Evolutionary conservation across 1,284 basidiomycete species (phyloP).

Genomic region (Flammula alnicola): DNA sequence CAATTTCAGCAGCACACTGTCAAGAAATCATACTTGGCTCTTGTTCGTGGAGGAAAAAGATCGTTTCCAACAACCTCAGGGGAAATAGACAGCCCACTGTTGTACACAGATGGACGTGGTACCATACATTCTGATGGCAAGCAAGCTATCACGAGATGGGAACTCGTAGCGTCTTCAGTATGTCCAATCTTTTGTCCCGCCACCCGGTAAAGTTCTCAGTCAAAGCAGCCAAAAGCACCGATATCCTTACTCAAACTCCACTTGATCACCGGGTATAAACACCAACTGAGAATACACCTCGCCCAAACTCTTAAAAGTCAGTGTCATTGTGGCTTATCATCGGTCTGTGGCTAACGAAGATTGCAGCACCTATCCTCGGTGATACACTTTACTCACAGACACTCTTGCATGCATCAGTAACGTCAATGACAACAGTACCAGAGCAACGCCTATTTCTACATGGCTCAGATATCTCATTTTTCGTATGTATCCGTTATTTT

Average conservation of each 20-base stretch:
- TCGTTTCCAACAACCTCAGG: conserved; percentile 49
- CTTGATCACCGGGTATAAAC: conserved; percentile 68
- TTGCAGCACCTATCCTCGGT: conserved; percentile 66
- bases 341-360: background rate
- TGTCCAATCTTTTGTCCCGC: conserved; percentile 29
- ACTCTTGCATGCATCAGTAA: conserved; percentile 35
- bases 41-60: conserved; percentile 59
- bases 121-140: conserved; percentile 40
- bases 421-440: conserved; percentile 40
- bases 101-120: conserved; percentile 46
- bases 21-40: conserved; percentile 68
- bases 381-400: conserved; percentile 53
- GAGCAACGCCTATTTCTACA: conserved; percentile 62
- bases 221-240: conserved; percentile 48
- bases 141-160: conserved; percentile 60
- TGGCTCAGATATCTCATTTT: conserved; percentile 57
- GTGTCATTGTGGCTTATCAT: conserved; percentile 1
- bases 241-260: conserved; percentile 61
- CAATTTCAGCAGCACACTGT: conserved; percentile 57
- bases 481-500: conserved; percentile 46
- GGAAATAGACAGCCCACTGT: conserved; percentile 48
- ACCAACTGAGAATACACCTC: conserved; percentile 72
- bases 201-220: conserved; percentile 1
- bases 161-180: conserved; percentile 64
- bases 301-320: conserved; percentile 52